Base-by-base conservation (phyloP, 2,329 filamentous ascomycete genomes). In the Colletotrichum cereale region DNA sequence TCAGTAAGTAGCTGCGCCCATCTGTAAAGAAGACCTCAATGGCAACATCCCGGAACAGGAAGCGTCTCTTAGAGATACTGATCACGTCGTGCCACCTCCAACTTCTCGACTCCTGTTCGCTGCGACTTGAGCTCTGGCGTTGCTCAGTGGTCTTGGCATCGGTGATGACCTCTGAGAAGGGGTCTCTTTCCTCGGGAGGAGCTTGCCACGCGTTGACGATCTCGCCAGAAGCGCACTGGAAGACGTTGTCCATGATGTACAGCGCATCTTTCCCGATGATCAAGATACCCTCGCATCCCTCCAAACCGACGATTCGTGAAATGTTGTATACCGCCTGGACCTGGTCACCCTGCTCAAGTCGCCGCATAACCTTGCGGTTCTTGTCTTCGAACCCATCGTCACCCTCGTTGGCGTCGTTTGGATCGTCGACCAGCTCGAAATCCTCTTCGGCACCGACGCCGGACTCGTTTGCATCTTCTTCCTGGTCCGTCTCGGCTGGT, bases 1-100 rank as follows among this genome's bases (percentile, higher is more conserved):
- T 98, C 68, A 99, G 82, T 21, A 99, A 86, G 79, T 98, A 99
- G 82, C 96, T 99, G 67, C 95, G 92, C 1, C 96, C 96, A 79
- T 99, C 97, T 0, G 95, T 95, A 79, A 99, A 99, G 84, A 99
- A 99, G 2, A 98, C 89, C 79, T 99, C 96, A n/a, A 98, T 91
- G 0, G 94, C 95, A 16, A 99, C 96, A 78, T 99, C 96, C 34
- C 96, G 91, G 81, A 98, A 97, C 5, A 99, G 84, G 80, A 98
- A 99, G 8, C 96, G 92, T 26, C 97, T 91, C 81, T 99, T 99
- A 0, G 96, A 98, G 44, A 98, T 92, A 79, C 95, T 98, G 75
- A 98, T 93, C 18, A 98, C 91, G 79, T 98, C 96, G 4, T 91
- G 89, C 96, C 96, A 99, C 74, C 91, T 92, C 97, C 96, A 99